These are phyloP conservation scores for Kuraishia ogatae DNA, from an alignment of 805 yeast genomes.

Conservation along the genomic window DNA sequence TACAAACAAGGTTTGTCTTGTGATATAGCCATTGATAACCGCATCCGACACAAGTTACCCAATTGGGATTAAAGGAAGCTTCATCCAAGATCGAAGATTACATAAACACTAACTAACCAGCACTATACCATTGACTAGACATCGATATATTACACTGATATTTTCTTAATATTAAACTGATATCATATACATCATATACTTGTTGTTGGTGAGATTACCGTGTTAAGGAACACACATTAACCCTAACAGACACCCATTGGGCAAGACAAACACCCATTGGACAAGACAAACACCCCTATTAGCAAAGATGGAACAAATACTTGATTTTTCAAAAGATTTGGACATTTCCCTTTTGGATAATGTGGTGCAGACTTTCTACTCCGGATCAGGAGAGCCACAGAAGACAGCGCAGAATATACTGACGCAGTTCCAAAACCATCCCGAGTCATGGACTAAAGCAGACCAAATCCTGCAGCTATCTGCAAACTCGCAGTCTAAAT, in stretches of 20 bases:
- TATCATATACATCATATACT: no score
- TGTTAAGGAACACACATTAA: no score
- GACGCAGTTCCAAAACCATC: slow-evolving; percentile 83
- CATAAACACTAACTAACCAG: no score
- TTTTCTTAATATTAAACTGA: no score
- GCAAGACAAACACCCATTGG: no score
- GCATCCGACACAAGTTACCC: not conserved
- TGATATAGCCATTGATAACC: not conserved
- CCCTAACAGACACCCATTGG: no score
- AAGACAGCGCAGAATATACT: slow-evolving; percentile 63
- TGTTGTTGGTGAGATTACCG: no score
- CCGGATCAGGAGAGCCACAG: slow-evolving; percentile 68
- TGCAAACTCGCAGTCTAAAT: slow-evolving; percentile 78
- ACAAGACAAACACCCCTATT: not conserved
- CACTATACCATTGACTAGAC: no score
- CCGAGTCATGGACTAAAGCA: slow-evolving; percentile 92
- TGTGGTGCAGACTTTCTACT: slow-evolving; percentile 78
- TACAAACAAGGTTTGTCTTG: not conserved
- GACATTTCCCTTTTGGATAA: slow-evolving; percentile 75
- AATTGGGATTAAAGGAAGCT: not conserved
- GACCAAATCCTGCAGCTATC: slow-evolving; percentile 81
- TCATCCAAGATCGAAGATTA: no score
- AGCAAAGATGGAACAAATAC: slow-evolving; percentile 65
- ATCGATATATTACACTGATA: no score
- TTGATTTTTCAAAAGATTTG: slow-evolving; percentile 79